Conservation (phyloP, 2,329 filamentous ascomycete genomes). For the Fusarium brachygibbosum region DNA sequence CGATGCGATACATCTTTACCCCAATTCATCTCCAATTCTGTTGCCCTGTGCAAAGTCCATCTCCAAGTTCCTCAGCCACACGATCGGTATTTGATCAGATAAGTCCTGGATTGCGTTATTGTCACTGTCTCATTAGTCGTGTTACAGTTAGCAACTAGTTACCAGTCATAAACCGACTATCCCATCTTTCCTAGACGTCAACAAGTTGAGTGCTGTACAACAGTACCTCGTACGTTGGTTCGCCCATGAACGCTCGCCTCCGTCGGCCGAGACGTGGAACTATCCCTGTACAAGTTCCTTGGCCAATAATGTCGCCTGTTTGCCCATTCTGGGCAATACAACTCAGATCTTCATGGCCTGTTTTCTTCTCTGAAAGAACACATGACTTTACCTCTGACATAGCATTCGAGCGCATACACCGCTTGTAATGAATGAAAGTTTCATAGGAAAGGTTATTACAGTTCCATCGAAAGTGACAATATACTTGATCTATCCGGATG, state of each 20-base stretch:
- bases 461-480: constrained; percentile 4
- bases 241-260: constrained; percentile 24
- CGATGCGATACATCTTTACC: constrained; percentile 22
- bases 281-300: constrained; percentile 1
- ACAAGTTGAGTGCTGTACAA: background rate
- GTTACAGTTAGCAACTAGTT: background rate
- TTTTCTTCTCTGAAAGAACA: constrained; percentile 28
- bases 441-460: background rate
- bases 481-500: constrained; percentile 6
- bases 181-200: background rate
- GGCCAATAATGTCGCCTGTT: constrained; percentile 11
- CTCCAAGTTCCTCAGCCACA: constrained; percentile 8
- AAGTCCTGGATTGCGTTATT: constrained; percentile 6
- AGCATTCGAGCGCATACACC: constrained; percentile 35
- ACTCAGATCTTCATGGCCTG: constrained; percentile 23
- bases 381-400: constrained; percentile 27
- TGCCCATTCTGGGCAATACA: constrained; percentile 31
- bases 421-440: constrained; percentile 17
- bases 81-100: constrained; percentile 18
- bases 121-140: constrained; percentile 8
- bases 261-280: constrained; percentile 45
- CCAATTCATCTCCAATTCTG: constrained; percentile 19
- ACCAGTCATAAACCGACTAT: constrained; percentile 7
- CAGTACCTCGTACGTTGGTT: constrained; percentile 35
- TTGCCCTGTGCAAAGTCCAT: background rate